Conservation (phyloP, 345 rosid genomes). For the Hirschfeldia incana region DNA sequence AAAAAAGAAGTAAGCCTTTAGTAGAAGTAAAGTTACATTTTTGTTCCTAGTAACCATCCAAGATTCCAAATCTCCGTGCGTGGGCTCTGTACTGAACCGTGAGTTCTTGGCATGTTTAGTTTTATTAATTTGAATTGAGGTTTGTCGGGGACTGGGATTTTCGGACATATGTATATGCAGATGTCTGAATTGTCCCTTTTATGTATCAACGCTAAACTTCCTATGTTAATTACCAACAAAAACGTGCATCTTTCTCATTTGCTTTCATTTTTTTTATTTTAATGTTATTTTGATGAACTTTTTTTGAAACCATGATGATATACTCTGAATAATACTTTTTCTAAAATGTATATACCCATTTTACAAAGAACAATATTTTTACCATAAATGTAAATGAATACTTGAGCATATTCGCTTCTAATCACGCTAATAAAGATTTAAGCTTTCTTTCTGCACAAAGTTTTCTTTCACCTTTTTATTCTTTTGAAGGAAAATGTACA, state of each 20-base stretch:
- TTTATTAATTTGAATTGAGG: neutral
- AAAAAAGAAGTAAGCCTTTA: slow-evolving; percentile 41
- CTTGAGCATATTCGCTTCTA: neutral
- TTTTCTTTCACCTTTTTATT: slow-evolving; percentile 7
- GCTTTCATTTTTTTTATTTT: too few species aligned
- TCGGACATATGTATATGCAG: slow-evolving; percentile 23
- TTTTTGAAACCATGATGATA: too few species aligned
- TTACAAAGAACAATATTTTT: slow-evolving; percentile 20
- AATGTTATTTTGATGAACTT: too few species aligned
- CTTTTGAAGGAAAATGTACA: slow-evolving; percentile 11
- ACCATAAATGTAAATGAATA: neutral
- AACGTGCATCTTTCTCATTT: neutral
- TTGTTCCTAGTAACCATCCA: neutral
- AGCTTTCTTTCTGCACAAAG: slow-evolving; percentile 3
- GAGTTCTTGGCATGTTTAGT: slow-evolving; percentile 7
- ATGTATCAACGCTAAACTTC: slow-evolving; percentile 19
- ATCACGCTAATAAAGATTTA: slow-evolving; percentile 25
- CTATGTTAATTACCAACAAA: neutral
- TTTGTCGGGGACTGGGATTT: slow-evolving; percentile 13
- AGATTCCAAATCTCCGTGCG: neutral
- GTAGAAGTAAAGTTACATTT: neutral
- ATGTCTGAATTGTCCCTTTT: slow-evolving; percentile 10
- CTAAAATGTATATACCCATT: too few species aligned
- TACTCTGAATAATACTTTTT: neutral
- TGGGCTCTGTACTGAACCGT: slow-evolving; percentile 4